Evolutionary conservation across 352 stramenopile genomes (phyloP).

Genomic region (Globisporangium sylvaticum): DNA sequence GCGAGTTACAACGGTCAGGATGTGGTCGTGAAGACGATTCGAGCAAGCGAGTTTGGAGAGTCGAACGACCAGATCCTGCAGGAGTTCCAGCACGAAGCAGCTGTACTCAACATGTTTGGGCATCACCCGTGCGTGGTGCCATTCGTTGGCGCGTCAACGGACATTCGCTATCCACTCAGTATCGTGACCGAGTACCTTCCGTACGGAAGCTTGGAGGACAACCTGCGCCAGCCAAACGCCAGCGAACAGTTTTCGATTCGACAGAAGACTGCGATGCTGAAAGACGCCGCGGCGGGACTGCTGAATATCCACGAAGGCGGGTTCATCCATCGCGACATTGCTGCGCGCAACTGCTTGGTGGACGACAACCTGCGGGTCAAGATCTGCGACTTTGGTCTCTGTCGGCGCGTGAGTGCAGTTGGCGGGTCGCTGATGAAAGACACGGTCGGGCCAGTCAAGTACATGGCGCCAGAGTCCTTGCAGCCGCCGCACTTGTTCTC

Average conservation of each 20-base stretch:
- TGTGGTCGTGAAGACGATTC: slow-evolving; percentile 82
- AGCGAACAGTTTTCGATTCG: slow-evolving; percentile 24
- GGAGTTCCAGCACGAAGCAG: slow-evolving; percentile 82
- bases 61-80: slow-evolving; percentile 68
- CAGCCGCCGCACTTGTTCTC: slow-evolving; percentile 72
- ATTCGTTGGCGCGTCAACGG: slow-evolving; percentile 76
- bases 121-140: slow-evolving; percentile 78
- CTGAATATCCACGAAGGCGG: slow-evolving; percentile 86
- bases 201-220: slow-evolving; percentile 70
- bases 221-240: slow-evolving; percentile 36
- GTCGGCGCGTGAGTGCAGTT: slow-evolving; percentile 54
- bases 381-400: slow-evolving; percentile 80
- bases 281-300: slow-evolving; percentile 63
- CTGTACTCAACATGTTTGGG: slow-evolving; percentile 78
- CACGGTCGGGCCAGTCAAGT: slow-evolving; percentile 70
- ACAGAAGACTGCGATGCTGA: slow-evolving; percentile 63
- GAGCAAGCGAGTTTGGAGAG: slow-evolving; percentile 69
- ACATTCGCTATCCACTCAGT: slow-evolving; percentile 56
- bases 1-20: slow-evolving; percentile 58
- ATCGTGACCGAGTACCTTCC: slow-evolving; percentile 76
- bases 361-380: slow-evolving; percentile 56
- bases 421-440: slow-evolving; percentile 59
- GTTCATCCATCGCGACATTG: slow-evolving; percentile 81
- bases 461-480: slow-evolving; percentile 81
- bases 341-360: slow-evolving; percentile 75